Percentiles rank a stretch among this genome's conserved stretches.
Conservation (phyloP, 176 grass and related monocot species). For the Oryza glaberrima region DNA sequence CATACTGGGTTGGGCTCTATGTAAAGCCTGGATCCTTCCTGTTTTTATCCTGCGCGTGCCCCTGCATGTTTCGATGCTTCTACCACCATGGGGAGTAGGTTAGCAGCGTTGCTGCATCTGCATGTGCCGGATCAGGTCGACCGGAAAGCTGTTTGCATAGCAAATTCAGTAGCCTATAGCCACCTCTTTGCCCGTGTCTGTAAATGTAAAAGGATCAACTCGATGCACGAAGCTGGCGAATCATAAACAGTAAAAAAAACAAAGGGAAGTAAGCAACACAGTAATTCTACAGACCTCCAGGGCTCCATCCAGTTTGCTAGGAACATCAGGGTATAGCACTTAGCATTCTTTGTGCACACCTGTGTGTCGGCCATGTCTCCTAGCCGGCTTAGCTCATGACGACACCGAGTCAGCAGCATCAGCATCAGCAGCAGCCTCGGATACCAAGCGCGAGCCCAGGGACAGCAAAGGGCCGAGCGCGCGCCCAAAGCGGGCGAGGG, state of each 20-base stretch:
- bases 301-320: conserved; percentile 1
- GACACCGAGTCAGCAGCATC: background rate
- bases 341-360: conserved; percentile 3
- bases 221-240: background rate
- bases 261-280: background rate
- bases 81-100: background rate
- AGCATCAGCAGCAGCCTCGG: conserved; percentile 35
- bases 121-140: background rate
- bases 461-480: conserved; percentile 33
- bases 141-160: background rate
- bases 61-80: background rate
- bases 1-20: background rate
- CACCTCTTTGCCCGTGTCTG: background rate
- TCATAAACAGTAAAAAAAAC: background rate
- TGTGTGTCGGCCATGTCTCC: background rate
- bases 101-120: background rate
- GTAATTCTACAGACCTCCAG: background rate
- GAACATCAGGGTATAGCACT: background rate
- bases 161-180: background rate
- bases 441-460: conserved; percentile 47
- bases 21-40: background rate
- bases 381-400: conserved; percentile 26
- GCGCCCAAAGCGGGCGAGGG: conserved; percentile 41
- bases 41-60: background rate
- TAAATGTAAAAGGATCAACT: background rate